Base-by-base conservation (phyloP, 1,284 basidiomycete species). In the Ganoderma multipileum region DNA sequence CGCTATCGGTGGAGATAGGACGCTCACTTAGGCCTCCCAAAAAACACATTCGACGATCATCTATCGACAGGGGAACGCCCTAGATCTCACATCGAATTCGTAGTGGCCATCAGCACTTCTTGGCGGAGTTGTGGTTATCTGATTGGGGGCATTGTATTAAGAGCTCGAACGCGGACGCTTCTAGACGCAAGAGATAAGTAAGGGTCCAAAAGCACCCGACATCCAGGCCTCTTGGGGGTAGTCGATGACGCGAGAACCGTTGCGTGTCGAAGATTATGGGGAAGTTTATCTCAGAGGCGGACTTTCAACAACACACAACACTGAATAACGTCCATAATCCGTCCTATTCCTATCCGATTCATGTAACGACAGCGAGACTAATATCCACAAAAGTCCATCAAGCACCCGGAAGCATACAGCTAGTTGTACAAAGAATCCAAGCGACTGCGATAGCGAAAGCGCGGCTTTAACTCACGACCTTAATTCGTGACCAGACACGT, bases 1-100 rank as follows among this genome's bases (percentile, higher is more conserved):
- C 47, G 47, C 23, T 50, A 50, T 50, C 47, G 47, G 47, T 50
- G 47, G 47, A 50, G 47, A 50, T 50, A 50, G 47, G 47, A 26
- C n/a, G 47, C 23, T 8, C n/a, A 8, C 42, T 1, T 8, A 2
- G 33, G 33, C 44, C 44, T n/a, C 20, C 23, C 20, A n/a, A 47
- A 47, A 47, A 1, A 20, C 20, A 47, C 44, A 47, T 47, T 47
- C 20, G 44, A 44, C 14, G 42, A 16, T 44, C 16, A 3, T 16
- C 42, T 18, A 44, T 23, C 16, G 20, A n/a, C 20, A 7, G n/a
- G 47, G 44, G 20, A n/a, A 7, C 44, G n/a, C 44, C 44, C 47
- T 11, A 50, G 47, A 50, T 50, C n/a, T 12, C 47, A 4, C 47
- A 50, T 50, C 9, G 23, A 42, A 50, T 50, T 11, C 47, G 26